These are phyloP conservation scores for Rosa lucieae DNA, from an alignment of 306 rosid genomes.

Conservation along the genomic window DNA sequence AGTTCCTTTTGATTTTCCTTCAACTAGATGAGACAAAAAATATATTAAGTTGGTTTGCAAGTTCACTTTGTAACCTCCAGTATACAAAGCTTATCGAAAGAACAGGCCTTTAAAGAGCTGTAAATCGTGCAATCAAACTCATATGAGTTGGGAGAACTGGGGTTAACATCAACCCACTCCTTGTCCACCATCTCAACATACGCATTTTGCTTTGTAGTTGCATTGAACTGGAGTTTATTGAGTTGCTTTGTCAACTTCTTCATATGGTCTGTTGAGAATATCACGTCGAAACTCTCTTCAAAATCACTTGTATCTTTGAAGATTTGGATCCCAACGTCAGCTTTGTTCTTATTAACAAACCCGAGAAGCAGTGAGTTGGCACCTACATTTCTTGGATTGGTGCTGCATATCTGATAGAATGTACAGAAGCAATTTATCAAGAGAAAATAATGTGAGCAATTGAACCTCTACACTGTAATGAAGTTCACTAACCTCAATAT, in stretches of 20 bases:
- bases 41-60: not conserved
- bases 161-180: constrained; percentile 73
- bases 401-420: constrained; percentile 64
- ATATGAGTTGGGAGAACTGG: constrained; percentile 64
- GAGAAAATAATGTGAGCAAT: not conserved
- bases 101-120: constrained; percentile 56
- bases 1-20: not conserved
- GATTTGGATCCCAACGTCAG: constrained; percentile 67
- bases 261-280: constrained; percentile 58
- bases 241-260: constrained; percentile 56
- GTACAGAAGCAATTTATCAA: constrained; percentile 21
- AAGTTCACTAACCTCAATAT: constrained; percentile 62
- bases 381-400: constrained; percentile 42
- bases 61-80: constrained; percentile 51
- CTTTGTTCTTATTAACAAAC: constrained; percentile 38
- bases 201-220: constrained; percentile 50
- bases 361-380: constrained; percentile 68
- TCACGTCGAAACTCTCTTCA: constrained; percentile 52
- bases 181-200: constrained; percentile 63
- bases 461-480: not conserved
- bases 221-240: constrained; percentile 57
- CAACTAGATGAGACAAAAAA: not conserved
- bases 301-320: constrained; percentile 32
- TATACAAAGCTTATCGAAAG: constrained; percentile 60
- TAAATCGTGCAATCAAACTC: constrained; percentile 65